These are phyloP conservation scores for Penicillium bovifimosum DNA, from an alignment of 495 filamentous ascomycete species.

Conservation along the genomic window DNA sequence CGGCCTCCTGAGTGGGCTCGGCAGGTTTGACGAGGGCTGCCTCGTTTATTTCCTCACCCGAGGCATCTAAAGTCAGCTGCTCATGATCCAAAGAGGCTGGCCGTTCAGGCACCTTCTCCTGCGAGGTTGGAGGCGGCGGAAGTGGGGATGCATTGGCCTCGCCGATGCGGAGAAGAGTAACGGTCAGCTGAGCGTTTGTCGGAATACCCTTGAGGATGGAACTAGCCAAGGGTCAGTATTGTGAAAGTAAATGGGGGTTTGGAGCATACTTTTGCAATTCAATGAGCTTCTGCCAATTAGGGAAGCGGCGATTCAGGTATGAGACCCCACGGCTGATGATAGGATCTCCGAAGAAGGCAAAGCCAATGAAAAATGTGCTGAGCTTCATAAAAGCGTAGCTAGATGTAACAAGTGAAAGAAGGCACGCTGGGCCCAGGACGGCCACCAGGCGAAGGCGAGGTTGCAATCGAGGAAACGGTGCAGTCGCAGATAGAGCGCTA, in stretches of 20 bases:
- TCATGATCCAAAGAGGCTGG: constrained; percentile 30
- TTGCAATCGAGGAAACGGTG: constrained; percentile 62
- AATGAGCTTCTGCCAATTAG: constrained; percentile 71
- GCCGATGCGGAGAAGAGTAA: constrained; percentile 78
- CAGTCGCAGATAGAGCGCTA: constrained; percentile 66
- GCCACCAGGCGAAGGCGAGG: constrained; percentile 59
- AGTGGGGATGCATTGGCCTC: constrained; percentile 76
- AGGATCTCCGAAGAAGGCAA: constrained; percentile 78
- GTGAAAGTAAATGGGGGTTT: not conserved
- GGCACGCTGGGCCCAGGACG: constrained; percentile 52
- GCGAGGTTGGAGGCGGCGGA: constrained; percentile 64
- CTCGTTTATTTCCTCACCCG: constrained; percentile 47
- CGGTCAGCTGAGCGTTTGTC: constrained; percentile 78
- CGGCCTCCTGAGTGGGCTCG: not conserved
- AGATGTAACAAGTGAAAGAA: constrained; percentile 54
- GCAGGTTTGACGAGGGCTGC: constrained; percentile 17
- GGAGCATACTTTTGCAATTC: constrained; percentile 57
- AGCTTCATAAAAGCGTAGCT: constrained; percentile 68
- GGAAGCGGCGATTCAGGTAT: constrained; percentile 60
- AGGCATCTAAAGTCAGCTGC: constrained; percentile 41
- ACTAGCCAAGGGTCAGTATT: constrained; percentile 28
- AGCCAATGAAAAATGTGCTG: constrained; percentile 55
- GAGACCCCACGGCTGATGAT: constrained; percentile 54
- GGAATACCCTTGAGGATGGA: constrained; percentile 75
- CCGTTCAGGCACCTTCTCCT: constrained; percentile 44